Percentiles rank a stretch among this genome's conserved stretches.
Evolutionary conservation across 202 grass and related monocot genomes (phyloP).

Genomic region (Eragrostis tef): DNA sequence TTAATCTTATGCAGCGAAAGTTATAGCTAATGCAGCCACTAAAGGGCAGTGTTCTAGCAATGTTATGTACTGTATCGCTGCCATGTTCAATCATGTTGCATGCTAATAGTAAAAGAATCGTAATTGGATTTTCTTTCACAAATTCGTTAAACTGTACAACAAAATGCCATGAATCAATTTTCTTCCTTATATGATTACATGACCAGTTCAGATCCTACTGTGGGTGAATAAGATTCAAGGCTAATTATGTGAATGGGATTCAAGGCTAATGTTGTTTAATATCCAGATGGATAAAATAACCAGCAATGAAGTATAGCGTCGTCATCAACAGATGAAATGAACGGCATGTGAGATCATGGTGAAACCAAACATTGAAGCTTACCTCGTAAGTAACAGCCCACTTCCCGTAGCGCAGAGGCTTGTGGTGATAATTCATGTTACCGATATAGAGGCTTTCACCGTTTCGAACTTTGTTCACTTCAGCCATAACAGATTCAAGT

Average conservation of each 20-base stretch:
- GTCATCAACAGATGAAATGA: constrained; percentile 24
- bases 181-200: background rate
- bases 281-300: constrained; percentile 4
- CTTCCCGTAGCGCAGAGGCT: constrained; percentile 84
- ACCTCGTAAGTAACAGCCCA: constrained; percentile 98
- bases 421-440: constrained; percentile 93
- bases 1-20: background rate
- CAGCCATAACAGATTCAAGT: constrained; percentile 71
- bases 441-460: constrained; percentile 81
- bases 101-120: background rate
- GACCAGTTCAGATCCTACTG: constrained; percentile 2
- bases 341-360: too few relatives aligned
- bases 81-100: background rate
- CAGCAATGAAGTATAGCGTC: constrained; percentile 13
- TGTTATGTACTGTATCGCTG: background rate
- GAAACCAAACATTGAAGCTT: constrained; percentile 33
- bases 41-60: background rate
- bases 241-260: background rate
- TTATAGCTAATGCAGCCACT: background rate
- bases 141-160: background rate
- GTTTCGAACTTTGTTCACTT: constrained; percentile 64
- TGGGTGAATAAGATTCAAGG: background rate
- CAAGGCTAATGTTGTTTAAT: background rate
- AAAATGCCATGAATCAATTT: background rate
- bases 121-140: constrained; percentile 13